A percentile compares a stretch with the other conserved stretches of the same genome.
phyloP scores from a whole-genome alignment of 179 eudicot genomes.

The Monotropa hypopitys region DNA sequence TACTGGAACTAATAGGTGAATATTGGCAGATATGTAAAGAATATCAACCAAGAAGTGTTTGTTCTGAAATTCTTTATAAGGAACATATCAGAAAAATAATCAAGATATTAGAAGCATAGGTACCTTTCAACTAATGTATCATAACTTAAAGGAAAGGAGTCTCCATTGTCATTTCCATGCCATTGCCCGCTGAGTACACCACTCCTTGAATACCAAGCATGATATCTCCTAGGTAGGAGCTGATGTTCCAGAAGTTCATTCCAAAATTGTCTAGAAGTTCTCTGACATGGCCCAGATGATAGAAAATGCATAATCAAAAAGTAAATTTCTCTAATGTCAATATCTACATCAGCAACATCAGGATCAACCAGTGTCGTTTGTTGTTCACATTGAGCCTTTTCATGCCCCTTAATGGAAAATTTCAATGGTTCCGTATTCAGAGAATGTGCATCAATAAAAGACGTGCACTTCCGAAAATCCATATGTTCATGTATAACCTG shows the following conservation, averaged over 20 bases:
- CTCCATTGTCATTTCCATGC: slow-evolving; percentile 49
- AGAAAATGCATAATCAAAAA: slow-evolving; percentile 81
- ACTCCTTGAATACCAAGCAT: slow-evolving; percentile 83
- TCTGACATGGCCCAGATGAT: slow-evolving; percentile 78
- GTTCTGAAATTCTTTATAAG: background rate
- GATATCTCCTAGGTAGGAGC: slow-evolving; percentile 92
- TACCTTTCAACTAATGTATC: slow-evolving; percentile 51
- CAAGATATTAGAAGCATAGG: background rate
- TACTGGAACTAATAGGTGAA: background rate
- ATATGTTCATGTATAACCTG: slow-evolving; percentile 39
- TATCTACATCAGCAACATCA: slow-evolving; percentile 49
- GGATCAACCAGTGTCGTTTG: slow-evolving; percentile 27
- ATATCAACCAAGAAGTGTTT: background rate
- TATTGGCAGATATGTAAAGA: background rate
- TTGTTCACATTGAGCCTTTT: slow-evolving; percentile 31
- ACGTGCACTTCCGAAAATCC: slow-evolving; percentile 43
- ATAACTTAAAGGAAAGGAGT: slow-evolving; percentile 65
- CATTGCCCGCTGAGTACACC: slow-evolving; percentile 37
- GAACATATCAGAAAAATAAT: background rate
- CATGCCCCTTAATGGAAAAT: slow-evolving; percentile 29
- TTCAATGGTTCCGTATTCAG: slow-evolving; percentile 23
- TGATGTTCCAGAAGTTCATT: slow-evolving; percentile 72
- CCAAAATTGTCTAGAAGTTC: slow-evolving; percentile 43
- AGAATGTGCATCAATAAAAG: slow-evolving; percentile 26
- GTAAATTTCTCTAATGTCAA: slow-evolving; percentile 79